Conservation (phyloP, 805 yeast species). For the Danielia oregonensis region DNA sequence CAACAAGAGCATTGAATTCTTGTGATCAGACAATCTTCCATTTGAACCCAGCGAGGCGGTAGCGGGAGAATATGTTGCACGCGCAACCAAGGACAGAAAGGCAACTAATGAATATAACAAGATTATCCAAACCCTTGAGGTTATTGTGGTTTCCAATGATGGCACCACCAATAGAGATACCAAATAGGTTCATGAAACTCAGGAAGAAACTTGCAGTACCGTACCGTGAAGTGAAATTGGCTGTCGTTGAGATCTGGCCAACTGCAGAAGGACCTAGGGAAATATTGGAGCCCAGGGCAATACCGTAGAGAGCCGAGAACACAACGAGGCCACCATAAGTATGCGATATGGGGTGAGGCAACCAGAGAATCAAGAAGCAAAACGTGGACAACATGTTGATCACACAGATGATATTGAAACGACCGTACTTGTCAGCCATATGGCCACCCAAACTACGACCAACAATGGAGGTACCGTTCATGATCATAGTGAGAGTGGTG, state of each 20-base stretch:
- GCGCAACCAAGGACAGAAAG: background rate
- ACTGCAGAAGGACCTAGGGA: conserved; percentile 21
- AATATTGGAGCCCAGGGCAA: conserved; percentile 25
- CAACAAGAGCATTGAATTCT: conserved; percentile 15
- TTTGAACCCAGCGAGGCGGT: background rate
- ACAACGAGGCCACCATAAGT: conserved; percentile 19
- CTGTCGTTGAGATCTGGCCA: conserved; percentile 24
- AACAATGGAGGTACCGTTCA: conserved; percentile 24
- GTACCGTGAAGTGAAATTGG: conserved; percentile 22
- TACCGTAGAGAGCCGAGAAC: conserved; percentile 24
- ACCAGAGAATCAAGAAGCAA: conserved; percentile 22
- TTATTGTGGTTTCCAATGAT: background rate
- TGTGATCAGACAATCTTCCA: conserved; percentile 6
- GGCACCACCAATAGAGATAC: conserved; percentile 2
- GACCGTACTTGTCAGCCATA: conserved; percentile 2
- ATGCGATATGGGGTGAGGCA: conserved; percentile 24
- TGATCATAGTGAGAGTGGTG: conserved; percentile 20
- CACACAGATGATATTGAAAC: background rate
- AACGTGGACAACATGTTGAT: conserved; percentile 2
- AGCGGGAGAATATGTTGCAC: background rate
- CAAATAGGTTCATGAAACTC: conserved; percentile 1
- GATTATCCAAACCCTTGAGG: conserved; percentile 1
- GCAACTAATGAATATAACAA: conserved; percentile 1
- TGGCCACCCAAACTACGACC: conserved; percentile 15
- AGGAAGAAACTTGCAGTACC: conserved; percentile 17